phyloP scores from a whole-genome alignment of 1,139 yeast species.

The Pneumocystis canis region DNA sequence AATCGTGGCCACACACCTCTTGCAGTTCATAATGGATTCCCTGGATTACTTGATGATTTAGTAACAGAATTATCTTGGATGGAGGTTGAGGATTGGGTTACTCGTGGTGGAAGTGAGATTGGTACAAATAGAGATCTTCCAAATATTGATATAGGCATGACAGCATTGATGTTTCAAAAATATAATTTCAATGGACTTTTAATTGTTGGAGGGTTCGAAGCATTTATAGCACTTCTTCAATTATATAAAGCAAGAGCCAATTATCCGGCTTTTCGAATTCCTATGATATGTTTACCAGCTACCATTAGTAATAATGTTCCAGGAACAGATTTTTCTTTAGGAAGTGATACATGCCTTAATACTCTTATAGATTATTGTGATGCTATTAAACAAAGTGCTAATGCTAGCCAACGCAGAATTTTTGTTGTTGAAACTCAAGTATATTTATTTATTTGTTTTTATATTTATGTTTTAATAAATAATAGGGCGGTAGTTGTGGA shows the following conservation, averaged over 20 bases:
- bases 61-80: conserved; percentile 67
- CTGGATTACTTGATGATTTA: conserved; percentile 74
- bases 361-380: conserved; percentile 85
- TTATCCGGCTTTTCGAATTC: conserved; percentile 85
- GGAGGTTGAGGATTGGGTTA: conserved; percentile 80
- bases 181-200: conserved; percentile 72
- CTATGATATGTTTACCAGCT: conserved; percentile 86
- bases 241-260: conserved; percentile 53
- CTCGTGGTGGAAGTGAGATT: conserved; percentile 83
- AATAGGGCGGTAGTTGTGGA: conserved; percentile 79
- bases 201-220: conserved; percentile 92
- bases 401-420: conserved; percentile 85
- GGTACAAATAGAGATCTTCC: conserved; percentile 90
- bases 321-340: conserved; percentile 88
- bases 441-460: neutral
- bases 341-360: conserved; percentile 87
- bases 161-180: conserved; percentile 82
- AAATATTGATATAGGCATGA: conserved; percentile 64
- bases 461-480: neutral
- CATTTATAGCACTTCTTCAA: conserved; percentile 68
- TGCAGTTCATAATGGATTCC: conserved; percentile 83
- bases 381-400: conserved; percentile 84
- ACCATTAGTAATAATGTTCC: conserved; percentile 97
- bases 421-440: conserved; percentile 85
- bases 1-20: conserved; percentile 78